Evolutionary conservation across 1,139 yeast genomes (phyloP), one percentile per base, ranked within the genome.

Genomic region (Candida sp.): DNA sequence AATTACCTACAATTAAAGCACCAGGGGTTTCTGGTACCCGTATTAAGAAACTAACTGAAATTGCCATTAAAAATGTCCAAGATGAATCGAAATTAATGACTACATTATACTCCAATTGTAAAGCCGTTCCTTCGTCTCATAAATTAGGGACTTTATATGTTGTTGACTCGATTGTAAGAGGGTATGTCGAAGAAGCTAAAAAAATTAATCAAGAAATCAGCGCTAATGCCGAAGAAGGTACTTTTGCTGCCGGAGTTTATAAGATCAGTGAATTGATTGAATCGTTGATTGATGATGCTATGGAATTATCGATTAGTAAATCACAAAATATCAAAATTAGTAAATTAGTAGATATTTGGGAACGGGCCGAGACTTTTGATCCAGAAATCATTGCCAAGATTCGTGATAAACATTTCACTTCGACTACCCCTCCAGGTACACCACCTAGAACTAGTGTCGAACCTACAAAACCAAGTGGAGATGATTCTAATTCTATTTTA

Each of bases 1-100:
- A 91, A 60, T 75, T 91, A 51, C 79, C 84, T 48, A 73, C 81
- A 21, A 73, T 88, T 52, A 89, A 88, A 66, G 84, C 97, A 23
- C 95, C 95, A 21, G 98, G 99, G 47, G 95, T 93, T 45, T 90
- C 97, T 32, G 98, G 98, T 36, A 82, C 96, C 47, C 90, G 97
- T 69, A 93, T 93, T 63, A 87, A 88, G 63, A 84, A 83, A 58
- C 73, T 90, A 58, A 87, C 93, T 40, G 87, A 87, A 45, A 64
- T 87, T 48, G 95, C 97, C 40, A 74, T 84, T 49, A 79, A 78
- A 53, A 81, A 90, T 63, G 86, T 63, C 43, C 55, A 60, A 56
- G 67, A 70, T 37, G 89, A 84, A 60, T 74, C 84, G 22, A 74
- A 75, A 47, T 63, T 87, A 45, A 75, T 84, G 44, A 76, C 82